Conservation (phyloP, 345 rosid genomes). For the Melaleuca quinquenervia region DNA sequence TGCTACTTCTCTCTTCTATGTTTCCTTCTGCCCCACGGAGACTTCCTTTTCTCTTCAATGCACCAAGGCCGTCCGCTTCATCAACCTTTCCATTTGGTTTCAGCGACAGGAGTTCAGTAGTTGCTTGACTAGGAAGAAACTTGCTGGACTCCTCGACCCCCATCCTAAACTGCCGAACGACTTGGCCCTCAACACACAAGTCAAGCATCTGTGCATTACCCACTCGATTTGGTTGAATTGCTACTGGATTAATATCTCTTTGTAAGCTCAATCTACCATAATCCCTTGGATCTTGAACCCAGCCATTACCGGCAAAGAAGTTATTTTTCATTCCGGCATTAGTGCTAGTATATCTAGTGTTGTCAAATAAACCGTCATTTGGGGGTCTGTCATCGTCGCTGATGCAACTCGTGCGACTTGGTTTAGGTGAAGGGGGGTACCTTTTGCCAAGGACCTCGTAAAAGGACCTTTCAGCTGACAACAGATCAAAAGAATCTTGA, state of each 20-base stretch:
- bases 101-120: not conserved
- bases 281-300: not conserved
- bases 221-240: not conserved
- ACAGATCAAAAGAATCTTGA: conserved; percentile 58
- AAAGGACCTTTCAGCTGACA: conserved; percentile 60
- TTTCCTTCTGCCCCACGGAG: not conserved
- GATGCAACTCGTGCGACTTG: not conserved
- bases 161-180: not conserved
- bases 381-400: not conserved
- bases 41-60: not conserved
- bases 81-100: not conserved
- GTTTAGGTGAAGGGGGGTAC: conserved; percentile 28
- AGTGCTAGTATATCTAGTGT: not conserved
- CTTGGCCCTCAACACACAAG: not conserved
- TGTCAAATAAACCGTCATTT: not conserved
- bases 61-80: not conserved
- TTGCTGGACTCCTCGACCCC: not conserved
- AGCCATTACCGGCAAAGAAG: too few relatives aligned
- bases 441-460: conserved; percentile 53
- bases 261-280: not conserved
- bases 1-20: not conserved
- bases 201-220: not conserved
- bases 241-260: not conserved
- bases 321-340: not conserved
- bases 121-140: not conserved